Conservation (phyloP, 2,329 filamentous ascomycete species). For the Ramularia endophylla region DNA sequence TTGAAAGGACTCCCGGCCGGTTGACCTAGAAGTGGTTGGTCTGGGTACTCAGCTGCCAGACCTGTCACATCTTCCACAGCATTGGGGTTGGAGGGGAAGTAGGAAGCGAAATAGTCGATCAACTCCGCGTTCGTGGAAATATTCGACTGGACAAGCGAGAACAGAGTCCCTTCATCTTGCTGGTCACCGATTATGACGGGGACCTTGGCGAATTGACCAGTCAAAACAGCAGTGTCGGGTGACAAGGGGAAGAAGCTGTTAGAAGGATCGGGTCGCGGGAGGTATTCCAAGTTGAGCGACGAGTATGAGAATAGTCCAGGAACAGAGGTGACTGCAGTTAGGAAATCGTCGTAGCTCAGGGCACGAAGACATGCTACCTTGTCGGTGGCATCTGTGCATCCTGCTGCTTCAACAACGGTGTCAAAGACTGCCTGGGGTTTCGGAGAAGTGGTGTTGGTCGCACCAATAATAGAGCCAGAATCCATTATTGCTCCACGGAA, state of each 20-base stretch:
- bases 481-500: conserved; percentile 75
- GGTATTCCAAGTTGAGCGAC: conserved; percentile 63
- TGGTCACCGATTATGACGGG: conserved; percentile 64
- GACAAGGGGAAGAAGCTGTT: conserved; percentile 51
- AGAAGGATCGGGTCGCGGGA: conserved; percentile 60
- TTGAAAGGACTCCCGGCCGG: conserved; percentile 65
- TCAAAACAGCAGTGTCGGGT: conserved; percentile 51
- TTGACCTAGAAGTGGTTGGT: conserved; percentile 38
- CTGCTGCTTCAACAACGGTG: conserved; percentile 41
- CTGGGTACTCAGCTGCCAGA: conserved; percentile 58
- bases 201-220: conserved; percentile 53
- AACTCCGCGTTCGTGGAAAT: conserved; percentile 56
- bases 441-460: conserved; percentile 50
- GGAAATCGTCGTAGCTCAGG: conserved; percentile 42
- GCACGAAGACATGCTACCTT: conserved; percentile 45
- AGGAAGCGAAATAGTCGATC: conserved; percentile 57
- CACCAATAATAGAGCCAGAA: conserved; percentile 58
- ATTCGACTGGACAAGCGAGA: conserved; percentile 60
- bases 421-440: conserved; percentile 57
- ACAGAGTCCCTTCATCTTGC: conserved; percentile 68
- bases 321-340: conserved; percentile 63
- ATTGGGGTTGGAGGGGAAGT: conserved; percentile 46
- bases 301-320: conserved; percentile 61
- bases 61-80: conserved; percentile 36
- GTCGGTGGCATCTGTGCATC: conserved; percentile 38